Evolutionary conservation across 2,329 filamentous ascomycete genomes (phyloP).

Genomic region (Monilinia aucupariae): DNA sequence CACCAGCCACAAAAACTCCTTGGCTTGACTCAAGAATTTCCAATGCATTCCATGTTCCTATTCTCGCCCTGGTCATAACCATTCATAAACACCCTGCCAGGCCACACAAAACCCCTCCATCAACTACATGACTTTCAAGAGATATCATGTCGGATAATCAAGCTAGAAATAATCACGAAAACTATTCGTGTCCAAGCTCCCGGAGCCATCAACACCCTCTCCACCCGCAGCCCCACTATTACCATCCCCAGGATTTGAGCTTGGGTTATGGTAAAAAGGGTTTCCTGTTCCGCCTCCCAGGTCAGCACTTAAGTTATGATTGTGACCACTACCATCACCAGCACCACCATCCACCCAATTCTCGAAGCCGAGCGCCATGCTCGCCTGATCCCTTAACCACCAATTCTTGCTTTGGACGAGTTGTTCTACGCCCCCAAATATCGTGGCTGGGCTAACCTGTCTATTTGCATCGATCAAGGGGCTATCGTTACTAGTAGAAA

Average conservation of each 20-base stretch:
- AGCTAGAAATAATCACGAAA: not conserved
- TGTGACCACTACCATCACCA: not conserved
- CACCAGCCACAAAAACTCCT: not conserved
- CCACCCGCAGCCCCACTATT: not conserved
- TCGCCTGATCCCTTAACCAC: slow-evolving; percentile 58
- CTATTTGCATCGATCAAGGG: slow-evolving; percentile 9
- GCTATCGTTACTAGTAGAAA: not conserved
- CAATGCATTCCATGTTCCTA: not conserved
- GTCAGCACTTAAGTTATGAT: not conserved
- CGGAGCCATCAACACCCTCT: not conserved
- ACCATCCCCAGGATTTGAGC: not conserved
- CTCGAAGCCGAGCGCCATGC: slow-evolving; percentile 55
- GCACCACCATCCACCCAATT: slow-evolving; percentile 46
- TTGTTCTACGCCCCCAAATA: slow-evolving; percentile 56
- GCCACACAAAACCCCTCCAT: not conserved
- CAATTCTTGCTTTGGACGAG: slow-evolving; percentile 60
- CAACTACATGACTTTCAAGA: not conserved
- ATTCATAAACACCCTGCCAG: not conserved
- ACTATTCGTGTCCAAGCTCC: not conserved
- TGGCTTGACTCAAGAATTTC: not conserved
- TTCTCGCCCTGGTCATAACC: not conserved
- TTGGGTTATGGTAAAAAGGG: not conserved
- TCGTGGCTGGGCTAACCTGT: slow-evolving; percentile 43
- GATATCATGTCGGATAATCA: not conserved
- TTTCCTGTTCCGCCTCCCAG: not conserved